These are phyloP conservation scores for Cyberlindnera suaveolens DNA, from an alignment of 805 yeast species.

Conservation along the genomic window DNA sequence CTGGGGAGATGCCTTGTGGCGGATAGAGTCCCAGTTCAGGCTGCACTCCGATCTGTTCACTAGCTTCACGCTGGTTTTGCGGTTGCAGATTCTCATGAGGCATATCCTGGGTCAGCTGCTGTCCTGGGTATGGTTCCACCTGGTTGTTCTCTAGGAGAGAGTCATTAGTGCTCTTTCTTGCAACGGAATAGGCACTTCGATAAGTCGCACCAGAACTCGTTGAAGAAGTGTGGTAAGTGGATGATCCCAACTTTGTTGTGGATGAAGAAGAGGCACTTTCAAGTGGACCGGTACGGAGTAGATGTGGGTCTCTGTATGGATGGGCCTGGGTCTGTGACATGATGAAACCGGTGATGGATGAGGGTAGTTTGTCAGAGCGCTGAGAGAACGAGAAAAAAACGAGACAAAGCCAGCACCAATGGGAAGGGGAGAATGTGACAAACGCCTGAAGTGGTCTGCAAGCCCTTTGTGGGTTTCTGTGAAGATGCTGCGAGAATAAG, in stretches of 20 bases:
- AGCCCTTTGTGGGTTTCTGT: no score
- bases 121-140: neutral
- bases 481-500: no score
- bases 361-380: no score
- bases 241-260: neutral
- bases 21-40: no score
- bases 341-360: neutral
- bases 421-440: no score
- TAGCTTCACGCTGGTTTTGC: neutral
- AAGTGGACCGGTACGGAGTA: neutral
- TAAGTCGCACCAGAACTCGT: conserved; percentile 2
- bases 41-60: no score
- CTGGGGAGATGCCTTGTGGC: no score
- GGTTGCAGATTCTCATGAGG: neutral
- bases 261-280: neutral
- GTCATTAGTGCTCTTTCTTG: neutral
- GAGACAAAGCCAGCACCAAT: no score
- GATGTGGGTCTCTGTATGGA: conserved; percentile 2
- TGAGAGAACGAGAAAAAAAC: no score
- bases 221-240: neutral
- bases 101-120: neutral
- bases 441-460: no score
- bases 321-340: conserved; percentile 1
- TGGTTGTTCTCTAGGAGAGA: neutral
- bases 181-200: neutral